These are phyloP conservation scores for Fomitopsis schrenkii DNA, from an alignment of 1,284 basidiomycete species.

Conservation along the genomic window DNA sequence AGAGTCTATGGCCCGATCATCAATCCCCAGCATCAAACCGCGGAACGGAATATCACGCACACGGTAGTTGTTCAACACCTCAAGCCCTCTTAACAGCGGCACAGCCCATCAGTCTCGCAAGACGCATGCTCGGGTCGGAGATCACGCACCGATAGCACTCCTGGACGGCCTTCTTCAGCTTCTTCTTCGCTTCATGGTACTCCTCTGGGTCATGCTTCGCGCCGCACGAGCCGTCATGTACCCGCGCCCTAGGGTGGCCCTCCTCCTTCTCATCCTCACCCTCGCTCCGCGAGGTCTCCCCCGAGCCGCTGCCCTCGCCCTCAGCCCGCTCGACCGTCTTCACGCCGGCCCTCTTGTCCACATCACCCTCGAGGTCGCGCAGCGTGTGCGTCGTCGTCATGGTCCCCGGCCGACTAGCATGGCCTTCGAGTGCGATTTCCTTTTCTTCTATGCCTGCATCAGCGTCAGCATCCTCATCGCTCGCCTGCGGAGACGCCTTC, in stretches of 20 bases:
- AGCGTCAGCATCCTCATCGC: not conserved
- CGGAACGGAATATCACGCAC: conserved; percentile 39
- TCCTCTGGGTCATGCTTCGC: conserved; percentile 58
- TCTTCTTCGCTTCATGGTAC: conserved; percentile 80
- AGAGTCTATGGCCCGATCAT: conserved; percentile 50
- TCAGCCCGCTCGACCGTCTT: not conserved
- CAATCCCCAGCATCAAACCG: not conserved
- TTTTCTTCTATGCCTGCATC: not conserved
- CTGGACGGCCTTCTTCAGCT: conserved; percentile 75
- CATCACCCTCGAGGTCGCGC: not conserved
- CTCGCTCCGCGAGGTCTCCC: not conserved
- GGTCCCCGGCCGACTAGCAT: not conserved
- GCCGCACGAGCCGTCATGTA: not conserved
- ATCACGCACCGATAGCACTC: conserved; percentile 77
- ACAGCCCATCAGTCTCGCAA: not conserved
- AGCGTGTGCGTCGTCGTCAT: not conserved
- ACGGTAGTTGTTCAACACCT: conserved; percentile 84
- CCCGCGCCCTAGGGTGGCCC: too few relatives aligned
- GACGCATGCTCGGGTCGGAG: not conserved
- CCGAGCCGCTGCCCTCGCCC: not conserved
- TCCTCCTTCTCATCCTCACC: not conserved
- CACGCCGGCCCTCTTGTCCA: not conserved
- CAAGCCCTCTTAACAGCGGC: conserved; percentile 48
- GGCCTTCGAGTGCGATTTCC: not conserved
- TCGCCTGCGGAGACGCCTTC: not conserved